These are phyloP conservation scores for Xylaria arbuscula DNA, from an alignment of 2,329 filamentous ascomycete genomes.

Conservation along the genomic window DNA sequence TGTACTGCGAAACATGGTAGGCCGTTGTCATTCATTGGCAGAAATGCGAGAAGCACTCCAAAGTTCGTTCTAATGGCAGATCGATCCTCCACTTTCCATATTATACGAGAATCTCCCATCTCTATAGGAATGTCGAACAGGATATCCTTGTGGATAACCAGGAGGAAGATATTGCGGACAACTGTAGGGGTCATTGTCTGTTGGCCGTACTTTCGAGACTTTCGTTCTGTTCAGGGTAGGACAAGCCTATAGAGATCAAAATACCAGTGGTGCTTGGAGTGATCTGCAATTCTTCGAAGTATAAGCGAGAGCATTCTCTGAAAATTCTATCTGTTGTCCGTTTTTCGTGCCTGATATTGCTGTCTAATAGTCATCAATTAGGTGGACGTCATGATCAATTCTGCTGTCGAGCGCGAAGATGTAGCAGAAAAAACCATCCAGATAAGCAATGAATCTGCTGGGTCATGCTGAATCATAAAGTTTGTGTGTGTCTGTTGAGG, in stretches of 20 bases:
- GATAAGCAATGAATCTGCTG: constrained; percentile 34
- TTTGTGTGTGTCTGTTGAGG: constrained; percentile 8
- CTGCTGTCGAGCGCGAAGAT: constrained; percentile 12
- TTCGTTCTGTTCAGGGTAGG: neutral
- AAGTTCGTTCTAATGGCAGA: constrained; percentile 15
- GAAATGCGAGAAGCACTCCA: constrained; percentile 5
- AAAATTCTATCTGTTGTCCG: neutral
- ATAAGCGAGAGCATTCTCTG: constrained; percentile 14
- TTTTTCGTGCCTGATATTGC: constrained; percentile 6
- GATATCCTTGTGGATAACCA: neutral
- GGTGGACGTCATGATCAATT: constrained; percentile 5
- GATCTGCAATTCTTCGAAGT: constrained; percentile 10
- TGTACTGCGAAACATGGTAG: neutral
- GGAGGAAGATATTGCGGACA: neutral
- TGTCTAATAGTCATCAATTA: constrained; percentile 8
- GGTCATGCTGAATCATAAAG: constrained; percentile 28
- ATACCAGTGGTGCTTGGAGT: constrained; percentile 7
- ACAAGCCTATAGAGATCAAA: constrained; percentile 3
- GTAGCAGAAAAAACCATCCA: constrained; percentile 16
- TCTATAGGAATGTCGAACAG: neutral
- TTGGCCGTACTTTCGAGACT: neutral
- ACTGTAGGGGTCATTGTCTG: neutral
- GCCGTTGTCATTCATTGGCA: neutral
- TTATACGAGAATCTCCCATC: constrained; percentile 1
- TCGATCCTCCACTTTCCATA: neutral